A percentile compares a stretch with the other conserved stretches of the same genome.
Conservation (phyloP, 164 flowering plant species). For the Macadamia integrifolia region DNA sequence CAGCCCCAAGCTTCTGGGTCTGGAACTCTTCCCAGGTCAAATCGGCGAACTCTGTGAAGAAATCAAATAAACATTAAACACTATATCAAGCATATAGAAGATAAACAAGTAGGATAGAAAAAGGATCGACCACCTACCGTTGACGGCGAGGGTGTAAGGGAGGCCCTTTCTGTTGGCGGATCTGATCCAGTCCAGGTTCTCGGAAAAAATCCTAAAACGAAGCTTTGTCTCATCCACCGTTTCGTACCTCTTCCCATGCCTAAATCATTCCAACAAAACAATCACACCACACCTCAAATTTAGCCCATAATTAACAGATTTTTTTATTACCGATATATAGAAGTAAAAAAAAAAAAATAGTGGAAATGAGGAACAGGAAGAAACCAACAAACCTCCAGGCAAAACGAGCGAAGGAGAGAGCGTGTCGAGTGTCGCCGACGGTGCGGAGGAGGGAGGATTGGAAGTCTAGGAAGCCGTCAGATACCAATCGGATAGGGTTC, state of each 20-base stretch:
- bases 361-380: background rate
- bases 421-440: conserved; percentile 63
- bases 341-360: background rate
- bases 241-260: conserved; percentile 76
- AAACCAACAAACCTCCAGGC: conserved; percentile 47
- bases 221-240: conserved; percentile 55
- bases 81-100: too few species aligned
- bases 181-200: conserved; percentile 63
- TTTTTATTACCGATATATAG: background rate
- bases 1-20: conserved; percentile 70
- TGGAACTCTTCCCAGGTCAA: conserved; percentile 91
- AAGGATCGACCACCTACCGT: conserved; percentile 35
- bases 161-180: conserved; percentile 59
- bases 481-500: conserved; percentile 68
- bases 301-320: background rate
- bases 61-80: too few species aligned
- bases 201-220: conserved; percentile 58
- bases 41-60: conserved; percentile 79
- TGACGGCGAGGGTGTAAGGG: conserved; percentile 63
- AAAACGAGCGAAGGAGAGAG: conserved; percentile 78
- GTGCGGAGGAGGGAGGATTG: conserved; percentile 40
- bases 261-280: conserved; percentile 9
- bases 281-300: background rate
- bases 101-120: too few species aligned
- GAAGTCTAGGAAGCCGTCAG: conserved; percentile 56